These are phyloP conservation scores for Cutaneotrichosporon dermatis DNA, from an alignment of 1,284 basidiomycete genomes.

Conservation along the genomic window DNA sequence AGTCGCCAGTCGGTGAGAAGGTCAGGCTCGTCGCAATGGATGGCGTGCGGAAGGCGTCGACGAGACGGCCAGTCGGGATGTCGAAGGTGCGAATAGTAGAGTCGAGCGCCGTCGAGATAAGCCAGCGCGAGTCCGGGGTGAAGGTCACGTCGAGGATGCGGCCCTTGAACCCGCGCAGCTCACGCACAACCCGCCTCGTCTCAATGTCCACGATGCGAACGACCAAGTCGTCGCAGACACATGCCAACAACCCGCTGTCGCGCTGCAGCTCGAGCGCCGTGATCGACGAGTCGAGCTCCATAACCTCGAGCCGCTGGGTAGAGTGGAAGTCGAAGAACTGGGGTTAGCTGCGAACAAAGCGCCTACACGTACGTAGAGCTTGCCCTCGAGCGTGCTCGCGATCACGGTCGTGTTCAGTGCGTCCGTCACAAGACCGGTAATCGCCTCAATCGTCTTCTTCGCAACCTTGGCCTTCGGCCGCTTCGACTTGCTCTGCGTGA, in stretches of 20 bases:
- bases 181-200: constrained; percentile 79
- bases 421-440: constrained; percentile 83
- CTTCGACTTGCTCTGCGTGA: constrained; percentile 27
- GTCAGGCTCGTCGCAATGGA: constrained; percentile 84
- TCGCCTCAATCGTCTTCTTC: constrained; percentile 55
- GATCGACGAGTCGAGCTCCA: constrained; percentile 65
- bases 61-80: constrained; percentile 82
- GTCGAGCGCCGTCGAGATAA: constrained; percentile 82
- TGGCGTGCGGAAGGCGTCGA: constrained; percentile 87
- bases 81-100: constrained; percentile 93
- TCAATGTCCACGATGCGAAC: constrained; percentile 88
- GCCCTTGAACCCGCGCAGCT: constrained; percentile 73
- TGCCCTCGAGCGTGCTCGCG: constrained; percentile 81
- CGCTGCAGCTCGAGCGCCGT: constrained; percentile 73
- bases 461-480: constrained; percentile 44
- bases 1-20: constrained; percentile 93
- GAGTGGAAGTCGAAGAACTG: constrained; percentile 91
- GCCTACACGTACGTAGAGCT: constrained; percentile 54
- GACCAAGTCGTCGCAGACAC: constrained; percentile 76
- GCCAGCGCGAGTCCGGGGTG: constrained; percentile 90
- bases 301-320: constrained; percentile 63
- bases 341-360: too few species aligned
- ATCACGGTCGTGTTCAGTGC: constrained; percentile 76
- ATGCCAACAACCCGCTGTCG: constrained; percentile 80
- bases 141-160: constrained; percentile 81